Evolutionary conservation across 2,329 filamentous ascomycete species (phyloP).

Genomic region (Mycosphaerelloides madeirae): DNA sequence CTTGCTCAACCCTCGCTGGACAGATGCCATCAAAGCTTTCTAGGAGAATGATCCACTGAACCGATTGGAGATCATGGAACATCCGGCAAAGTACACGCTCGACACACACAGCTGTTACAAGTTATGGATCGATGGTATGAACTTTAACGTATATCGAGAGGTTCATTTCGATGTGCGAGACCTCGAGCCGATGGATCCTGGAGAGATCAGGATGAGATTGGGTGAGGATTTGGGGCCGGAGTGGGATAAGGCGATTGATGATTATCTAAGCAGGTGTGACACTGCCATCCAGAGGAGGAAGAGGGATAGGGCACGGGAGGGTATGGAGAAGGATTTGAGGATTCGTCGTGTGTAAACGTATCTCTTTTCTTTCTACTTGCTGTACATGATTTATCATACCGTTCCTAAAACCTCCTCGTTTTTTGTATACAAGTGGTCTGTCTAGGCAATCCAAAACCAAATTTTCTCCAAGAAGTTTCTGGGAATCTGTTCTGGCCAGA

Average conservation of each 20-base stretch:
- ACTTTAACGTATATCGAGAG: background rate
- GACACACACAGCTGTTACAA: background rate
- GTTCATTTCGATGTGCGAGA: background rate
- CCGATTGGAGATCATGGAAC: background rate
- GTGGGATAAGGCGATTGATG: background rate
- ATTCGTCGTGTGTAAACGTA: background rate
- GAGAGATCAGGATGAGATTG: background rate
- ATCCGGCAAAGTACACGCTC: background rate
- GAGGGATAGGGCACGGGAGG: background rate
- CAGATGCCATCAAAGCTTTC: background rate
- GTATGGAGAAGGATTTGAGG: background rate
- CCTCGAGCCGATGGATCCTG: background rate
- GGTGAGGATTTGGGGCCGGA: background rate
- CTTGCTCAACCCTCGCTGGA: background rate
- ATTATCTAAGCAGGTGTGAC: background rate
- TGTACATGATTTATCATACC: background rate
- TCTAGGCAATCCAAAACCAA: slow-evolving; percentile 47
- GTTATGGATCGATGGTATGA: background rate
- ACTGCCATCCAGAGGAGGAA: background rate
- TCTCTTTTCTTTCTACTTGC: background rate
- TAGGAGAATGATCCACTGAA: background rate
- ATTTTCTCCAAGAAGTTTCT: slow-evolving; percentile 44
- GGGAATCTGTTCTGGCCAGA: slow-evolving; percentile 41
- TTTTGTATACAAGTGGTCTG: too few species aligned
- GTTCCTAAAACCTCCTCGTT: background rate